phyloP scores from a whole-genome alignment of 768 basidiomycete genomes.

The Glaciozyma antarctica region DNA sequence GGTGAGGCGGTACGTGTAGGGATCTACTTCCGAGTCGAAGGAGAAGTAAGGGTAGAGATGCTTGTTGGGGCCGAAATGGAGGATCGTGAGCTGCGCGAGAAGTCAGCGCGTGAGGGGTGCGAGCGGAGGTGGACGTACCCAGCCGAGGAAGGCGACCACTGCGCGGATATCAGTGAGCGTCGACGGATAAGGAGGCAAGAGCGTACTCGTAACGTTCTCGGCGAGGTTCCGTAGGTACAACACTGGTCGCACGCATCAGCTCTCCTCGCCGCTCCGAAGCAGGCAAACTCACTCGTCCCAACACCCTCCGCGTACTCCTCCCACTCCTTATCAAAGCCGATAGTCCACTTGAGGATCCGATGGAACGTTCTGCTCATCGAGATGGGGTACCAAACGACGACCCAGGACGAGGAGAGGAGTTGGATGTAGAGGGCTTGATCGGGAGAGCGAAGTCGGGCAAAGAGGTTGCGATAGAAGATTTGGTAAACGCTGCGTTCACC shows the following conservation, averaged over 20 bases:
- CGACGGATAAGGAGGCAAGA: slow-evolving; percentile 26
- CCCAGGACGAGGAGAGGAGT: slow-evolving; percentile 38
- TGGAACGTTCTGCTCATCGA: slow-evolving; percentile 41
- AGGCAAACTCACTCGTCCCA: slow-evolving; percentile 32
- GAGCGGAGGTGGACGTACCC: slow-evolving; percentile 26
- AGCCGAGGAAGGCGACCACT: slow-evolving; percentile 37
- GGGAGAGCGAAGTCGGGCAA: slow-evolving; percentile 41
- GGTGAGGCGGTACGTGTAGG: slow-evolving; percentile 44
- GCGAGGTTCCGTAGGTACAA: slow-evolving; percentile 43
- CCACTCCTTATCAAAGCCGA: slow-evolving; percentile 39
- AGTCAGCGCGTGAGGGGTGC: neutral
- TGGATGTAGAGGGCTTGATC: slow-evolving; percentile 40
- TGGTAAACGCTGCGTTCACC: slow-evolving; percentile 1
- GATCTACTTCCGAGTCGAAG: slow-evolving; percentile 38
- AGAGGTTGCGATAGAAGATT: slow-evolving; percentile 35
- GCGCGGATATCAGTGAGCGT: neutral
- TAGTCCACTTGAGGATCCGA: slow-evolving; percentile 36
- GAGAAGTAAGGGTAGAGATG: slow-evolving; percentile 45
- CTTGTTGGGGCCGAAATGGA: slow-evolving; percentile 43
- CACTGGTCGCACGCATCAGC: slow-evolving; percentile 13
- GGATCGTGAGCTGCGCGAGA: slow-evolving; percentile 20
- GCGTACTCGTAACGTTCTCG: slow-evolving; percentile 42
- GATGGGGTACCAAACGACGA: slow-evolving; percentile 42
- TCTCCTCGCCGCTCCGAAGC: neutral
- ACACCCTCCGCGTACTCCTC: slow-evolving; percentile 41